Conservation (phyloP, 2,329 filamentous ascomycete species). For the Trichoderma pleuroti region DNA sequence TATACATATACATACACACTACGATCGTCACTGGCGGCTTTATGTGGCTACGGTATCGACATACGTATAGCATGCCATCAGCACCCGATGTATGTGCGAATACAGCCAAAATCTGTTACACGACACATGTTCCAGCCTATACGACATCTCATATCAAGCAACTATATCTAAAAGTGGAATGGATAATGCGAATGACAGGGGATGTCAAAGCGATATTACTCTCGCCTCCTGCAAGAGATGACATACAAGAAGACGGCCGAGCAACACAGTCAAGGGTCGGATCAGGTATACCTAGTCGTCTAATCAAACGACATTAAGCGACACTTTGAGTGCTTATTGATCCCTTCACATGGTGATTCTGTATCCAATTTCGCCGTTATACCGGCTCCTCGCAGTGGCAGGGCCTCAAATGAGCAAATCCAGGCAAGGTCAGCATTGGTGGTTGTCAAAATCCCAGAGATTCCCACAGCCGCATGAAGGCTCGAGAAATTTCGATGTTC, state of each 20-base stretch:
- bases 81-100: not conserved
- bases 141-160: not conserved
- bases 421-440: not conserved
- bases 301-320: not conserved
- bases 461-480: not conserved
- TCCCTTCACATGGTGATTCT: not conserved
- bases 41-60: not conserved
- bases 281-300: not conserved
- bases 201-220: not conserved
- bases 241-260: not conserved
- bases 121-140: not conserved
- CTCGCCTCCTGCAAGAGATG: not conserved
- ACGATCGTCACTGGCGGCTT: not conserved
- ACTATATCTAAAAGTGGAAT: not conserved
- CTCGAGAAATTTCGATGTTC: not conserved
- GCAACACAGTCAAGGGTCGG: not conserved
- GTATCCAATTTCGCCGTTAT: not conserved
- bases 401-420: not conserved
- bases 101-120: not conserved
- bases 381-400: not conserved
- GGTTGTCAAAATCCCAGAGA: not conserved
- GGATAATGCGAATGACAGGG: not conserved
- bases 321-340: not conserved
- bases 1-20: not conserved
- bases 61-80: not conserved